Conservation (phyloP, 345 rosid species). For the Salix udensis region DNA sequence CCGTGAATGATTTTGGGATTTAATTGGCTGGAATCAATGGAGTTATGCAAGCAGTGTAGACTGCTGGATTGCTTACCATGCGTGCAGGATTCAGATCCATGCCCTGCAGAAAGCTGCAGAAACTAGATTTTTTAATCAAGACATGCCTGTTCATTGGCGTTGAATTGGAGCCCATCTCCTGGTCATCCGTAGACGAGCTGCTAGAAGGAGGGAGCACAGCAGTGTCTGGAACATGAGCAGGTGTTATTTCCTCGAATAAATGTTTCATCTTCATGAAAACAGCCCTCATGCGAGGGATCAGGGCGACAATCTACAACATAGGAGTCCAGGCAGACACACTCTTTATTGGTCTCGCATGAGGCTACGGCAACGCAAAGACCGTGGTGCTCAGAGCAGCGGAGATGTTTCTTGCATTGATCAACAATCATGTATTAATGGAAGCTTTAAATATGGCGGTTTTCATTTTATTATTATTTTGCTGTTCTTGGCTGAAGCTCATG, state of each 20-base stretch:
- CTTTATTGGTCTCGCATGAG: neutral
- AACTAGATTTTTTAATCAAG: constrained; percentile 11
- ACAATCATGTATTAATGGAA: neutral
- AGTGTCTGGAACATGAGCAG: constrained; percentile 23
- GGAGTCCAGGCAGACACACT: neutral
- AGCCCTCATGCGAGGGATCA: neutral
- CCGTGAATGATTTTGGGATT: too few relatives aligned
- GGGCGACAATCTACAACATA: neutral
- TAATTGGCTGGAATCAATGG: too few relatives aligned
- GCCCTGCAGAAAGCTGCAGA: constrained; percentile 24
- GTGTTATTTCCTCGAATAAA: constrained; percentile 20
- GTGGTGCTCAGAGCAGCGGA: neutral
- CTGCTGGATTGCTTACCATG: constrained; percentile 36
- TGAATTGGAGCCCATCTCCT: constrained; percentile 35
- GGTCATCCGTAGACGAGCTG: constrained; percentile 37
- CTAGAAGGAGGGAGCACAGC: neutral
- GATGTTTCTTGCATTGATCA: constrained; percentile 2
- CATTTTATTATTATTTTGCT: too few relatives aligned
- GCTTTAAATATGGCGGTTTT: neutral
- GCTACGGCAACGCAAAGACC: constrained; percentile 6
- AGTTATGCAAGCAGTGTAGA: too few relatives aligned
- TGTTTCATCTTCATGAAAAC: constrained; percentile 25
- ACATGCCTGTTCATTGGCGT: constrained; percentile 22
- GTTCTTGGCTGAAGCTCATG: neutral
- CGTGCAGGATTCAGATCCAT: constrained; percentile 51